Conservation (phyloP, 1,284 basidiomycete genomes). For the Cutaneotrichosporon dermatis region DNA sequence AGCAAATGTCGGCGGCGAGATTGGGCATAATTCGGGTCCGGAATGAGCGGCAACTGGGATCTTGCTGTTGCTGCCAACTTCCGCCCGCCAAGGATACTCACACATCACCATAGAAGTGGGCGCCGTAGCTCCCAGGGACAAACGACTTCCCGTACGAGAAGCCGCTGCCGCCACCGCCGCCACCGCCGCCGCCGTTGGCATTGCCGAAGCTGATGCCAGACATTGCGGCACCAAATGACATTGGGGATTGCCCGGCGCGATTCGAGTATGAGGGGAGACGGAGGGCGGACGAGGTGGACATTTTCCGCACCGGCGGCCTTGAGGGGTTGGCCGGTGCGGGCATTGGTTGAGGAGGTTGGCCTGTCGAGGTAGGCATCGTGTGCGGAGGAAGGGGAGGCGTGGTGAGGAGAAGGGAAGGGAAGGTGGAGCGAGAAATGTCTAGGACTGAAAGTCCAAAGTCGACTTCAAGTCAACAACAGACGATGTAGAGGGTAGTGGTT, state of each 20-base stretch:
- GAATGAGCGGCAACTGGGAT: background rate
- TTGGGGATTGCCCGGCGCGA: conserved; percentile 32
- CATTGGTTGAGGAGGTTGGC: conserved; percentile 14
- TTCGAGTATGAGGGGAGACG: conserved; percentile 4
- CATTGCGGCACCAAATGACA: conserved; percentile 44
- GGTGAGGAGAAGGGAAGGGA: background rate
- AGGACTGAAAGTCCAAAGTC: too few species aligned
- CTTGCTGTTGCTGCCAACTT: too few species aligned
- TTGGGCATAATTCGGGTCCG: background rate
- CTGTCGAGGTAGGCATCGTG: conserved; percentile 5
- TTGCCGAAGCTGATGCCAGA: conserved; percentile 43
- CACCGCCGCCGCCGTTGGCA: conserved; percentile 22
- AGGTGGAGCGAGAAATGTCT: too few species aligned
- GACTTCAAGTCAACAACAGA: too few species aligned
- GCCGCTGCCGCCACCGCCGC: background rate
- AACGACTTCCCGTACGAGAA: conserved; percentile 25
- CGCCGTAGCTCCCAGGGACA: conserved; percentile 29
- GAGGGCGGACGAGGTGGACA: conserved; percentile 13
- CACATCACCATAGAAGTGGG: conserved; percentile 42
- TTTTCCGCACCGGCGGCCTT: conserved; percentile 13
- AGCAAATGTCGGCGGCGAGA: background rate
- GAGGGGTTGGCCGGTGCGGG: conserved; percentile 21
- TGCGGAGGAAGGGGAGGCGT: background rate
- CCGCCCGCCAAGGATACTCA: conserved; percentile 21
- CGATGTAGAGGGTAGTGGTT: too few species aligned